A percentile compares a stretch with the other conserved stretches of the same genome.
Conservation (phyloP, 192 early-diverging fungal genomes). For the Coemansia reversa region DNA sequence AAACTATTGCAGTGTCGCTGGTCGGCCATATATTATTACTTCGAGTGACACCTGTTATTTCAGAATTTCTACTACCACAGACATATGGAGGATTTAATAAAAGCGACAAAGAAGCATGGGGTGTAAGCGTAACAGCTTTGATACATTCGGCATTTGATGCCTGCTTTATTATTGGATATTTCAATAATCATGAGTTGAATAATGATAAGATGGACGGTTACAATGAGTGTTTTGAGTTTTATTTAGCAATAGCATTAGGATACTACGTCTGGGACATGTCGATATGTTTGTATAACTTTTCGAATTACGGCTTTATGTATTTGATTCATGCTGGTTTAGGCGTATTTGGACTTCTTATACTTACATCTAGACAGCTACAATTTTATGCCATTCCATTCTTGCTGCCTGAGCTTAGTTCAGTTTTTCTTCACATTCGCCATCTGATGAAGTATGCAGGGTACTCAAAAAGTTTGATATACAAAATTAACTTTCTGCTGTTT, state of each 20-base stretch:
- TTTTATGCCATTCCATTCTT: conserved; percentile 45
- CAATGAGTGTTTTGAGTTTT: conserved; percentile 25
- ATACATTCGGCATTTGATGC: conserved; percentile 27
- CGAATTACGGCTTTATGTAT: conserved; percentile 34
- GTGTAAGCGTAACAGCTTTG: conserved; percentile 5
- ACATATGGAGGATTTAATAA: conserved; percentile 17
- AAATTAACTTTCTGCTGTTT: conserved; percentile 39
- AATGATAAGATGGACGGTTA: conserved; percentile 38
- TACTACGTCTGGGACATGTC: conserved; percentile 51
- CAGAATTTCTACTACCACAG: conserved; percentile 16
- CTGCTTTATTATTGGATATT: conserved; percentile 22
- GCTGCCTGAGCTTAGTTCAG: conserved; percentile 46
- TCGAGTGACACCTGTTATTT: conserved; percentile 4
- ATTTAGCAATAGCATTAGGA: conserved; percentile 27
- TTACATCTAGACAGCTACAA: conserved; percentile 46
- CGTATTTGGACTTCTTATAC: conserved; percentile 30
- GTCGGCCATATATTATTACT: conserved; percentile 3
- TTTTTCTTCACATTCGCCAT: conserved; percentile 43
- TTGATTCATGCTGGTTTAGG: conserved; percentile 38
- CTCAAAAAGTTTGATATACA: conserved; percentile 24
- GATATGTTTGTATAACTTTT: conserved; percentile 27
- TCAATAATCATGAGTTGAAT: conserved; percentile 18
- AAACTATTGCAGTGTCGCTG: conserved; percentile 16
- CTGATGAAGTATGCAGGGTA: conserved; percentile 29
- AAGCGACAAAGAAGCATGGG: conserved; percentile 24